Percentiles rank a stretch among this genome's conserved stretches.
These are phyloP conservation scores for Calonectria honghensis DNA, from an alignment of 2,329 filamentous ascomycete species.

Conservation along the genomic window DNA sequence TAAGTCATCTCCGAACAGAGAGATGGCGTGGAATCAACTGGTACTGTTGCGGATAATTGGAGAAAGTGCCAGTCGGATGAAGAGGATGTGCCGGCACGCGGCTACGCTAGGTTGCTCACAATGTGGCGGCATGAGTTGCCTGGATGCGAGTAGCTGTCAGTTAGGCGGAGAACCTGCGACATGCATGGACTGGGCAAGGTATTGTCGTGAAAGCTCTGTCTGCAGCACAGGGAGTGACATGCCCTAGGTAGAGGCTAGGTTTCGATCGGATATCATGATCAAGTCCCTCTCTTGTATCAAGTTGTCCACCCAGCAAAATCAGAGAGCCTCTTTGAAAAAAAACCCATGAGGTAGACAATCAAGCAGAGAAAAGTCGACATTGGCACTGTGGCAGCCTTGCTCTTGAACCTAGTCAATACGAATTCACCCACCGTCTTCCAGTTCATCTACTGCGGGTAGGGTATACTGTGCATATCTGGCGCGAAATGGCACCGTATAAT, in stretches of 20 bases:
- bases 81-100: slow-evolving; percentile 1
- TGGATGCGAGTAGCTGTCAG: slow-evolving; percentile 15
- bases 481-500: slow-evolving; percentile 23
- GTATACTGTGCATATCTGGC: slow-evolving; percentile 17
- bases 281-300: not conserved
- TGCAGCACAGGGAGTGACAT: not conserved
- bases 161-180: slow-evolving; percentile 27
- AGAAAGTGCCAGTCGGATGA: slow-evolving; percentile 13
- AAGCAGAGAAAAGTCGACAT: not conserved
- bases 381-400: slow-evolving; percentile 32
- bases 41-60: not conserved
- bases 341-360: slow-evolving; percentile 1
- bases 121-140: slow-evolving; percentile 1
- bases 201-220: slow-evolving; percentile 2
- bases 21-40: not conserved
- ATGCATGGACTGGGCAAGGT: slow-evolving; percentile 21
- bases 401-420: not conserved
- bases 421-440: slow-evolving; percentile 4
- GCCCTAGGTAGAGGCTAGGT: not conserved
- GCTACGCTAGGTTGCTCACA: not conserved
- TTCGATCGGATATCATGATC: not conserved
- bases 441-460: not conserved
- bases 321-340: not conserved
- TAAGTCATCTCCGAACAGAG: not conserved
- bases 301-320: not conserved